phyloP scores from a whole-genome alignment of 2,329 filamentous ascomycete species.

The Apiospora hydei region DNA sequence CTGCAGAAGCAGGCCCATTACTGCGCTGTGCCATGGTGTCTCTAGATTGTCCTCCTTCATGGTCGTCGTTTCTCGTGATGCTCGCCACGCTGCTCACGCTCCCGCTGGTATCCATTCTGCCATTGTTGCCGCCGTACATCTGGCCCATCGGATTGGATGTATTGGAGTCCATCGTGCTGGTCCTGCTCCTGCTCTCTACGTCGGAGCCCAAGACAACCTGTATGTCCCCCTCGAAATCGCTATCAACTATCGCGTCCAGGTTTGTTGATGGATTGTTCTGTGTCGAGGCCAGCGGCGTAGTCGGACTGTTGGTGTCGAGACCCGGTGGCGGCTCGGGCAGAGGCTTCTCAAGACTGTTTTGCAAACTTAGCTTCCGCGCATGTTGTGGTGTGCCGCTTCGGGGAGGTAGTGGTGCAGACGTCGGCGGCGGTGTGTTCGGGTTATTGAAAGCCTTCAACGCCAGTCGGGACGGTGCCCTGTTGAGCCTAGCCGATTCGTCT shows the following conservation, averaged over 20 bases:
- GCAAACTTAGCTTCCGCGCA: conserved; percentile 62
- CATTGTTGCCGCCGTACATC: conserved; percentile 47
- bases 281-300: conserved; percentile 37
- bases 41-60: conserved; percentile 49
- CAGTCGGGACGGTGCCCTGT: conserved; percentile 53
- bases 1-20: conserved; percentile 61
- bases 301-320: conserved; percentile 44
- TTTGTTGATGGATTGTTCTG: conserved; percentile 22
- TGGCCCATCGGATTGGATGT: conserved; percentile 40
- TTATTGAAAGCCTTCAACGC: conserved; percentile 44
- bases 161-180: conserved; percentile 58
- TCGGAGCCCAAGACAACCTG: conserved; percentile 33
- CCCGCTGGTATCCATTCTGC: conserved; percentile 50
- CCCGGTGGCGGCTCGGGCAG: conserved; percentile 56
- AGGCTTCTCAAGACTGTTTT: conserved; percentile 65
- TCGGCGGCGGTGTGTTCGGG: conserved; percentile 33
- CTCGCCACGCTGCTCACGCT: conserved; percentile 53
- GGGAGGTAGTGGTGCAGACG: conserved; percentile 28
- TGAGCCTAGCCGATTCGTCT: conserved; percentile 52
- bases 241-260: conserved; percentile 45
- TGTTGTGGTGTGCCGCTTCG: conserved; percentile 47
- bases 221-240: conserved; percentile 35
- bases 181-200: conserved; percentile 29
- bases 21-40: conserved; percentile 60
- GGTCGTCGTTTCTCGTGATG: conserved; percentile 51